Conservation (phyloP, 768 basidiomycete genomes). For the Mycena pura region DNA sequence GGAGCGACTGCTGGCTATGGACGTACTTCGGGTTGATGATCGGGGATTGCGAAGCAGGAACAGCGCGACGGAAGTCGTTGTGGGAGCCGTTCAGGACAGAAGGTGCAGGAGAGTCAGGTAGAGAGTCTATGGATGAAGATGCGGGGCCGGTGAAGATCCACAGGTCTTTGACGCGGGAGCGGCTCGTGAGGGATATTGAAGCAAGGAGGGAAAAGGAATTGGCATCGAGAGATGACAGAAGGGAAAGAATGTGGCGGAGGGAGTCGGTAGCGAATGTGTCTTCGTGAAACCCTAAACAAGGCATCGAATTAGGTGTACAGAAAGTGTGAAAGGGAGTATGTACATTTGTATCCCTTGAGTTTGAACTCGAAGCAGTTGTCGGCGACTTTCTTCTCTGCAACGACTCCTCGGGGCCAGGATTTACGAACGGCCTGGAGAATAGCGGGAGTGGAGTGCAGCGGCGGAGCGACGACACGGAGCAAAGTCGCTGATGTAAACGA, state of each 20-base stretch:
- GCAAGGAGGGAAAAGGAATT: slow-evolving; percentile 73
- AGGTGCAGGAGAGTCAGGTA: slow-evolving; percentile 41
- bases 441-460: slow-evolving; percentile 77
- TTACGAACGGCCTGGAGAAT: slow-evolving; percentile 80
- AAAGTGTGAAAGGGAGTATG: slow-evolving; percentile 33
- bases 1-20: slow-evolving; percentile 32
- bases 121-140: slow-evolving; percentile 34
- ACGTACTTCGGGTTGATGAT: slow-evolving; percentile 11
- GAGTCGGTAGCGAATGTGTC: slow-evolving; percentile 79
- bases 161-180: slow-evolving; percentile 75
- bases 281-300: slow-evolving; percentile 72
- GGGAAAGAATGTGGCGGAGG: slow-evolving; percentile 69
- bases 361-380: slow-evolving; percentile 81
- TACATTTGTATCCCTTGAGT: slow-evolving; percentile 82
- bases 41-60: slow-evolving; percentile 22
- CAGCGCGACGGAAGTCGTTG: slow-evolving; percentile 31
- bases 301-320: slow-evolving; percentile 22
- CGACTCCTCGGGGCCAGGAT: slow-evolving; percentile 82
- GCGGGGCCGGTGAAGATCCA: slow-evolving; percentile 77
- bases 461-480: slow-evolving; percentile 79
- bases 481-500: slow-evolving; percentile 73
- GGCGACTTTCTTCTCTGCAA: slow-evolving; percentile 77
- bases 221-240: slow-evolving; percentile 69
- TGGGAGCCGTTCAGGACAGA: slow-evolving; percentile 34
- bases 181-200: slow-evolving; percentile 74